Conservation (phyloP, 202 grass and related monocot species). For the Zizania palustris region DNA sequence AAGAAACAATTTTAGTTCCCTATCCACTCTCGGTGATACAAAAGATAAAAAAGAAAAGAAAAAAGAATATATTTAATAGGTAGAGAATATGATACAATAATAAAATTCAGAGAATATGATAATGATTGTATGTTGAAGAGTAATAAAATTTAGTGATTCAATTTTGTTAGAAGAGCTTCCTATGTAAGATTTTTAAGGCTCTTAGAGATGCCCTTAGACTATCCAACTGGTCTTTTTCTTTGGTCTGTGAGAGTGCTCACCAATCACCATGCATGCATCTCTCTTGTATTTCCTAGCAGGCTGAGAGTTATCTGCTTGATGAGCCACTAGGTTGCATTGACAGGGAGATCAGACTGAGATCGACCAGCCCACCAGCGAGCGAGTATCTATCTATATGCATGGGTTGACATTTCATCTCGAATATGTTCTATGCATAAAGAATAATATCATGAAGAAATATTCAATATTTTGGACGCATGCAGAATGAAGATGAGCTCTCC, state of each 20-base stretch:
- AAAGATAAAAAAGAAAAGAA: too few relatives aligned
- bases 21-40: too few relatives aligned
- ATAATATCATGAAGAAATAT: conserved; percentile 2
- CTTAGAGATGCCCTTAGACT: too few relatives aligned
- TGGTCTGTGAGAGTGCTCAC: neutral
- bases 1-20: too few relatives aligned
- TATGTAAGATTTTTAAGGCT: too few relatives aligned
- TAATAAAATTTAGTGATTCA: too few relatives aligned
- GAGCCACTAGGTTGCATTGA: neutral
- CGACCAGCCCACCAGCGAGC: neutral
- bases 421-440: conserved; percentile 40
- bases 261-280: neutral
- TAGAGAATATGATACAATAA: too few relatives aligned
- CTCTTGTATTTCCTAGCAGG: neutral
- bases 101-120: too few relatives aligned
- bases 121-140: too few relatives aligned
- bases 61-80: too few relatives aligned
- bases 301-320: neutral
- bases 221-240: neutral
- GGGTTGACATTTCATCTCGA: conserved; percentile 46
- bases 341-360: neutral
- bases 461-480: neutral
- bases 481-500: neutral
- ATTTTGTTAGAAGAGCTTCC: too few relatives aligned
- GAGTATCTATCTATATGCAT: neutral